Conservation (phyloP, 2,329 filamentous ascomycete genomes). For the Geoglossum cookeanum region DNA sequence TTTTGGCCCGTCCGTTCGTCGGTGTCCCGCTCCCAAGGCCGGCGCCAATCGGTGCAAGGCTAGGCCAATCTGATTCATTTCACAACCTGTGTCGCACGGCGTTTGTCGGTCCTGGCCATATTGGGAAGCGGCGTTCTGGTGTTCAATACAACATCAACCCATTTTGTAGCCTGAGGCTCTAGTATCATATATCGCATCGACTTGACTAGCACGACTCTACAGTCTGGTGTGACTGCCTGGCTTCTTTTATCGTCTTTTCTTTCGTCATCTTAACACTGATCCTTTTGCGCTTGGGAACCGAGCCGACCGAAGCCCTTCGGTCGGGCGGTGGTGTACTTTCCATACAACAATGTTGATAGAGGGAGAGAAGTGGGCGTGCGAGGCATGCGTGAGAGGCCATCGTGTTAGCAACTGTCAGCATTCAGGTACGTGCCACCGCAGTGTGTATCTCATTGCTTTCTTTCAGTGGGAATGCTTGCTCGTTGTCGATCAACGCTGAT, state of each 20-base stretch:
- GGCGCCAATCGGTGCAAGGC: conserved; percentile 4
- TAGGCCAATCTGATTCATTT: conserved; percentile 1
- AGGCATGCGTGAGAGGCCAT: conserved; percentile 94
- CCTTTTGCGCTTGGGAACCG: not conserved
- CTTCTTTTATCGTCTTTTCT: not conserved
- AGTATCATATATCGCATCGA: conserved; percentile 1
- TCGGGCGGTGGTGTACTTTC: conserved; percentile 2
- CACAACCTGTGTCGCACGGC: not conserved
- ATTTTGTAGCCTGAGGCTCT: not conserved
- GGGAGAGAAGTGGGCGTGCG: conserved; percentile 95
- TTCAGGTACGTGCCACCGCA: conserved; percentile 43
- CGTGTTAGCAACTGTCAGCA: conserved; percentile 98
- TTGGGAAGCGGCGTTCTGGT: conserved; percentile 1
- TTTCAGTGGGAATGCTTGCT: conserved; percentile 3
- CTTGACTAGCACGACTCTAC: conserved; percentile 3
- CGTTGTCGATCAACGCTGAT: not conserved
- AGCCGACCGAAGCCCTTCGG: conserved; percentile 1
- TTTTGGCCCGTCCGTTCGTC: conserved; percentile 2
- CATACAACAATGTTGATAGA: conserved; percentile 53
- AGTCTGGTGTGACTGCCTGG: conserved; percentile 1
- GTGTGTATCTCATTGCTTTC: not conserved
- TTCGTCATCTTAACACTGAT: not conserved
- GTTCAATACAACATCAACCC: not conserved
- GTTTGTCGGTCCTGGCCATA: not conserved
- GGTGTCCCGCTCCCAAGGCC: conserved; percentile 4